A percentile compares a stretch with the other conserved stretches of the same genome.
These are phyloP conservation scores for Pythium chondricola DNA, from an alignment of 352 stramenopile genomes.

Conservation along the genomic window DNA sequence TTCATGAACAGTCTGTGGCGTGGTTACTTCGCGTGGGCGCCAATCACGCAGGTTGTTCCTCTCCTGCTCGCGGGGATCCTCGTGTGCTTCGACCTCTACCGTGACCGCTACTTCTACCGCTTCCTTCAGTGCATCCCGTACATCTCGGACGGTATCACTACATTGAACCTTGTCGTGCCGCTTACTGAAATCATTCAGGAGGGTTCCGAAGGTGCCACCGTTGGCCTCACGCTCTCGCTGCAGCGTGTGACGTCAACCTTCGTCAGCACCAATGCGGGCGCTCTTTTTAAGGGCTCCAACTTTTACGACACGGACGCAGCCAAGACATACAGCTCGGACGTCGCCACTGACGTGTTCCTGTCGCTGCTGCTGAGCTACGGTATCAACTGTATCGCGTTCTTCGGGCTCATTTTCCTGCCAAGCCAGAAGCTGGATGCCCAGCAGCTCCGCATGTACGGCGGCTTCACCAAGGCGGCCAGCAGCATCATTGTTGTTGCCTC, in stretches of 20 bases:
- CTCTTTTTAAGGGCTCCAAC: slow-evolving; percentile 40
- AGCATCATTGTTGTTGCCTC: slow-evolving; percentile 18
- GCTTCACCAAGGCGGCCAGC: slow-evolving; percentile 24
- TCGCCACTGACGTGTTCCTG: slow-evolving; percentile 39
- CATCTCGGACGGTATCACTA: slow-evolving; percentile 44
- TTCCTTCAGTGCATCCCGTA: slow-evolving; percentile 41
- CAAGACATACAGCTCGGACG: slow-evolving; percentile 21
- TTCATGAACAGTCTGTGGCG: slow-evolving; percentile 57
- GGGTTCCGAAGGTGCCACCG: slow-evolving; percentile 49
- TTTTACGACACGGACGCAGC: slow-evolving; percentile 35
- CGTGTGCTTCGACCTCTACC: slow-evolving; percentile 33
- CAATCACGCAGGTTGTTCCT: slow-evolving; percentile 41
- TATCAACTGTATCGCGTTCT: slow-evolving; percentile 45
- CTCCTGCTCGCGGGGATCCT: slow-evolving; percentile 38
- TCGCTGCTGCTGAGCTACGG: slow-evolving; percentile 48
- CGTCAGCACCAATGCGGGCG: slow-evolving; percentile 40
- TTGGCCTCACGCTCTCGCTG: slow-evolving; percentile 53
- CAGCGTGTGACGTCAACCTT: slow-evolving; percentile 54
- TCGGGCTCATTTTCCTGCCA: slow-evolving; percentile 40
- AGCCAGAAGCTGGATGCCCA: slow-evolving; percentile 30
- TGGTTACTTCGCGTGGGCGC: slow-evolving; percentile 46
- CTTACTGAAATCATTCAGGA: slow-evolving; percentile 65
- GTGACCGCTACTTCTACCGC: slow-evolving; percentile 55
- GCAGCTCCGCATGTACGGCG: slow-evolving; percentile 31
- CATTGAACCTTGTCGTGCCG: slow-evolving; percentile 48